Evolutionary conservation across 257 asterid species (phyloP), one percentile per base, ranked within the genome.

Genomic region (Gynochthodes officinalis): DNA sequence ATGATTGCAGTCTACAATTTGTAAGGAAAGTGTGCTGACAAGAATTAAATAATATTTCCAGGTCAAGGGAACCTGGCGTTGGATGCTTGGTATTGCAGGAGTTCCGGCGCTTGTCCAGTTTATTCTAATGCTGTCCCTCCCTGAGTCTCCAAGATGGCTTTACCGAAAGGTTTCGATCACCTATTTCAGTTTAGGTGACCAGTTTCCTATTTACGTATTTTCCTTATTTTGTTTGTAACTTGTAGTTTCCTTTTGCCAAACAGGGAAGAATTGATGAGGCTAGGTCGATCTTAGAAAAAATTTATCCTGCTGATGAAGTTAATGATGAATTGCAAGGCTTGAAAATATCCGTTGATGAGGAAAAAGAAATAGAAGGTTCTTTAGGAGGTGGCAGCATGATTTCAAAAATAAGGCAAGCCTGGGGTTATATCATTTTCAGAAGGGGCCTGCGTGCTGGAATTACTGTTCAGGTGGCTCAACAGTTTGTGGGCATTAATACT

Each of bases 401-500:
- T 30, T 42, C 77, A 52, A 80, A 80, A 77, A 40, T 84, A 0
- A 78, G 35, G 71, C 60, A 74, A 12, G 89, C 88, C 7, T 86
- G 85, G 90, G 62, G 66, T 5, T 84, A 78, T 27, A 81, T 76
- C 30, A 80, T 81, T 4, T 84, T 86, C 32, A 67, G 94, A 27
- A 79, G 94, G 73, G 90, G 81, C 4, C 77, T 86, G 7, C 81
- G 76, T 8, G 90, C 93, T 0, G 93, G 90, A 57, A 69, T 88
- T 9, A 75, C 88, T 0, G 90, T 82, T 69, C 93, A 88, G 67
- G 90, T 88, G 75, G 90, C 90, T 50, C 90, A 85, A 76, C 89
- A 88, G 48, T 88, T 88, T 69, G 90, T 87, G 27, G 93, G 93
- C 61, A 87, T 87, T 57, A 87, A 85, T 78, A 87, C 90, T 7